Conservation (phyloP, 2,329 filamentous ascomycete genomes). For the Metarhizium humberi region DNA sequence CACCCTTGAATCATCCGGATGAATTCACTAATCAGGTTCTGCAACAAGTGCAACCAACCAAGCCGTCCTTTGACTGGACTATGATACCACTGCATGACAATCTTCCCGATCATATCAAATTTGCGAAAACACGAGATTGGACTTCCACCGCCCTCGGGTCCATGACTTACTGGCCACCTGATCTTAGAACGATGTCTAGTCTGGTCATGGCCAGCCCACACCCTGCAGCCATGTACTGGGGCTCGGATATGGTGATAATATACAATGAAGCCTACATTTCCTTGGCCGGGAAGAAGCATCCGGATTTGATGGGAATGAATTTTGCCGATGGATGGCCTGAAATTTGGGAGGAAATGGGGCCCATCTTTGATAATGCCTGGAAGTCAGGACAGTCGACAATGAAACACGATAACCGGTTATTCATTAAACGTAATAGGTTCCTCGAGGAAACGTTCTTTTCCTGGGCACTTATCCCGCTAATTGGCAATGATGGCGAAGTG, state of each 20-base stretch:
- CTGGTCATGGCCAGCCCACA: constrained; percentile 72
- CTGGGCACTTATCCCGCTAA: constrained; percentile 71
- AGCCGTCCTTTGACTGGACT: constrained; percentile 65
- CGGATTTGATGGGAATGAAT: constrained; percentile 61
- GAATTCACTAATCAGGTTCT: constrained; percentile 33
- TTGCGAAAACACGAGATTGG: constrained; percentile 67
- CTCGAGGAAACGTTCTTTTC: constrained; percentile 76
- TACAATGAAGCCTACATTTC: constrained; percentile 68
- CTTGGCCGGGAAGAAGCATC: constrained; percentile 70
- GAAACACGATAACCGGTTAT: constrained; percentile 75
- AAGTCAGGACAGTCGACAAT: constrained; percentile 68
- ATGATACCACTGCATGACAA: constrained; percentile 53
- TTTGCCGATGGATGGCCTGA: constrained; percentile 64
- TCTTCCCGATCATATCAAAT: constrained; percentile 62
- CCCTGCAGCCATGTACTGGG: constrained; percentile 73
- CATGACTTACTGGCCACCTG: constrained; percentile 62
- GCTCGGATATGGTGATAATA: constrained; percentile 54
- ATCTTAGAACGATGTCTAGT: constrained; percentile 71
- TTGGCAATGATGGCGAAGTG: constrained; percentile 64
- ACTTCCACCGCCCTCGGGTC: constrained; percentile 62
- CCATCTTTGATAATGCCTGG: constrained; percentile 58
- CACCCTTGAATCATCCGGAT: constrained; percentile 25
- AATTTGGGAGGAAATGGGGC: constrained; percentile 63
- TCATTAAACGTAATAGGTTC: constrained; percentile 59
- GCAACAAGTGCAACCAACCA: constrained; percentile 15